These are phyloP conservation scores for Bryoglossum gracile DNA, from an alignment of 495 filamentous ascomycete species.

Conservation along the genomic window DNA sequence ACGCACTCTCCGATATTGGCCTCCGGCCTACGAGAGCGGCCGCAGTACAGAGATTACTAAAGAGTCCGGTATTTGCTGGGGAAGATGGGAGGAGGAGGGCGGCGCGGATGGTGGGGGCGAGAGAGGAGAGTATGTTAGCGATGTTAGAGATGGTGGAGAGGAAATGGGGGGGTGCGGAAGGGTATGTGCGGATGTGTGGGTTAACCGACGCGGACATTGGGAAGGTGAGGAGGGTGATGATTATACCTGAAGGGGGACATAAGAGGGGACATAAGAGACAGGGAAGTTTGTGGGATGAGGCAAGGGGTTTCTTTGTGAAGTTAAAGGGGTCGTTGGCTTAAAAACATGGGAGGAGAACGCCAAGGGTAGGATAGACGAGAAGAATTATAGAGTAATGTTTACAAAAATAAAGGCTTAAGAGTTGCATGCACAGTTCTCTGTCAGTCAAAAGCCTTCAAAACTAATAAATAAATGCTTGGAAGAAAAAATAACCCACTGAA, in stretches of 20 bases:
- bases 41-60: slow-evolving; percentile 23
- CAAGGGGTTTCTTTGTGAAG: not conserved
- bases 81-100: slow-evolving; percentile 22
- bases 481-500: too few species aligned
- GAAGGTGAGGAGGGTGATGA: slow-evolving; percentile 21
- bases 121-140: slow-evolving; percentile 29
- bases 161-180: slow-evolving; percentile 31
- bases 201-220: slow-evolving; percentile 27
- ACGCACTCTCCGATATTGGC: slow-evolving; percentile 31
- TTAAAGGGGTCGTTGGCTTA: slow-evolving; percentile 1
- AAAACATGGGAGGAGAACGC: too few species aligned
- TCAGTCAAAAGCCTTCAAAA: too few species aligned
- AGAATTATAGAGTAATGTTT: too few species aligned
- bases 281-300: not conserved
- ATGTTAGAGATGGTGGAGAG: slow-evolving; percentile 29
- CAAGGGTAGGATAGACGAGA: too few species aligned
- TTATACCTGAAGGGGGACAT: not conserved
- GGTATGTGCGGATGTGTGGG: slow-evolving; percentile 28
- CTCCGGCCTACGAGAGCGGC: slow-evolving; percentile 18
- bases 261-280: not conserved
- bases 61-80: slow-evolving; percentile 17
- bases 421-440: too few species aligned
- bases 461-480: too few species aligned
- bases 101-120: slow-evolving; percentile 22
- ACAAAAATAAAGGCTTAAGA: too few species aligned